Percentiles rank a stretch among this genome's conserved stretches.
These are phyloP conservation scores for Hemisphaericaspora subhashii DNA, from an alignment of 1,139 yeast species.

Conservation along the genomic window DNA sequence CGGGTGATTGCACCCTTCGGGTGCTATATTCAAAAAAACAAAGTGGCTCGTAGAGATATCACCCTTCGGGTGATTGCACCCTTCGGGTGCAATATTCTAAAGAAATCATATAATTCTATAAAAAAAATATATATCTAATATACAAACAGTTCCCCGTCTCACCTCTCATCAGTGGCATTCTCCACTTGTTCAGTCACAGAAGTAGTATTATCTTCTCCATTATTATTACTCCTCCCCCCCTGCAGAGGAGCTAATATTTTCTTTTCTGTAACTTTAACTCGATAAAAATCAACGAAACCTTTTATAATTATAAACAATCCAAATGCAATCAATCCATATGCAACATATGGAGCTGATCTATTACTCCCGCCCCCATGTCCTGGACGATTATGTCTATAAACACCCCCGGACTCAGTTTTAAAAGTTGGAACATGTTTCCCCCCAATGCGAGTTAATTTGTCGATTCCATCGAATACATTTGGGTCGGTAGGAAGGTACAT, in stretches of 20 bases:
- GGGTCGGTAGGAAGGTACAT: conserved; percentile 57
- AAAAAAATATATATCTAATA: no score
- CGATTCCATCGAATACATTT: conserved; percentile 48
- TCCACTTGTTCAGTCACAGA: conserved; percentile 3
- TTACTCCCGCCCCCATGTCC: no score
- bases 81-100: no score
- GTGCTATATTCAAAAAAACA: no score
- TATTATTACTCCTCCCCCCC: not conserved
- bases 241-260: conserved; percentile 44
- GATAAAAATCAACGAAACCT: conserved; percentile 67
- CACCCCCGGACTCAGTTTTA: no score
- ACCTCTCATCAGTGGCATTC: conserved; percentile 1
- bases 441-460: conserved; percentile 31
- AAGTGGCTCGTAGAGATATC: no score
- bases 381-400: no score
- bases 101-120: no score
- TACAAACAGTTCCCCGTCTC: no score
- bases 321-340: conserved; percentile 61
- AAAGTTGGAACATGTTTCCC: no score
- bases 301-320: conserved; percentile 69
- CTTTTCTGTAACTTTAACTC: conserved; percentile 76
- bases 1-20: no score
- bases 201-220: not conserved
- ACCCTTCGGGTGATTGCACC: no score
- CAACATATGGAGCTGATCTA: conserved; percentile 41